Evolutionary conservation across 2,329 filamentous ascomycete species (phyloP).

Genomic region (Lasiodiplodia hormozganensis): DNA sequence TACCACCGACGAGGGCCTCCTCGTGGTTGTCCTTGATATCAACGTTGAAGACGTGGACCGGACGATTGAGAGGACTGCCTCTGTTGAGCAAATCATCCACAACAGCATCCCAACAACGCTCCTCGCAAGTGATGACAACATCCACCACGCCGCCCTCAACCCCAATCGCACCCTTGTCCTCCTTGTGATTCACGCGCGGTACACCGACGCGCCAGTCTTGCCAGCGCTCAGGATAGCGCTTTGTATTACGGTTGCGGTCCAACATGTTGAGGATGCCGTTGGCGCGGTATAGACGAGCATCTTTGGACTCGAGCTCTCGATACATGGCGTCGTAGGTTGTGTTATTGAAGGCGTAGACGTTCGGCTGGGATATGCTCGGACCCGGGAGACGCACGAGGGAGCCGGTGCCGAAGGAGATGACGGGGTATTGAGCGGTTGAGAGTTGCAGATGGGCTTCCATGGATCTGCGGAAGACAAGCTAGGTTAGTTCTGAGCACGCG

Average conservation of each 20-base stretch:
- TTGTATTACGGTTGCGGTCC: conserved; percentile 86
- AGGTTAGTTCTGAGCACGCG: conserved; percentile 33
- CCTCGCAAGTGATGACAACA: conserved; percentile 95
- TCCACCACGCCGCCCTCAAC: conserved; percentile 91
- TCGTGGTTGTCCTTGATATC: conserved; percentile 99
- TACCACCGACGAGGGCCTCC: conserved; percentile 88
- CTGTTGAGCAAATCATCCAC: conserved; percentile 90
- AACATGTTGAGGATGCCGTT: conserved; percentile 98
- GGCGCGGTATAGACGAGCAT: conserved; percentile 83
- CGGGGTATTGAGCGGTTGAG: conserved; percentile 83
- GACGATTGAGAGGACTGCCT: conserved; percentile 84
- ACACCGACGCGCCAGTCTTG: conserved; percentile 94
- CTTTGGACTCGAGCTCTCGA: conserved; percentile 85
- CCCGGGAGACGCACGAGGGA: conserved; percentile 93
- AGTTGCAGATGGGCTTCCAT: conserved; percentile 99
- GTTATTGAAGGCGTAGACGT: conserved; percentile 97
- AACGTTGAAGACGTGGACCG: conserved; percentile 97
- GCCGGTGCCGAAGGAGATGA: conserved; percentile 96
- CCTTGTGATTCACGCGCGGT: conserved; percentile 73
- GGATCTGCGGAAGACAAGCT: conserved; percentile 60
- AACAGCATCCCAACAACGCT: conserved; percentile 97
- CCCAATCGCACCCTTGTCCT: conserved; percentile 77
- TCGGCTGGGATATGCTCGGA: conserved; percentile 88
- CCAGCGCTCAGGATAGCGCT: conserved; percentile 96
- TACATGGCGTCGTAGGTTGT: conserved; percentile 96